Percentiles rank a stretch among this genome's conserved stretches.
These are phyloP conservation scores for Suhomyces wounanorum DNA, from an alignment of 1,139 yeast genomes.

Conservation along the genomic window DNA sequence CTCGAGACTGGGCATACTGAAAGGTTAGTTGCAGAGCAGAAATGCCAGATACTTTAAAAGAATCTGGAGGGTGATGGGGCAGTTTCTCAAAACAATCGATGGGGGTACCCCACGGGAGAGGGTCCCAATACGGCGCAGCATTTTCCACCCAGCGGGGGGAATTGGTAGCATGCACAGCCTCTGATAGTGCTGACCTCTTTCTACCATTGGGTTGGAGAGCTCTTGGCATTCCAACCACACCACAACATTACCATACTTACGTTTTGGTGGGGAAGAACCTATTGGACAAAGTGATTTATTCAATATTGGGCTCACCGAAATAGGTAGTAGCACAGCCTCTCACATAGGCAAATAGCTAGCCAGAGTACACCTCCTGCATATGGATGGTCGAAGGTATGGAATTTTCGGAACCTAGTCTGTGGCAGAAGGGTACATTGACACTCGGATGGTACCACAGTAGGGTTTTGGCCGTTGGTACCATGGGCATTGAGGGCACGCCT, in stretches of 20 bases:
- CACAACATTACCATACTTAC: not conserved
- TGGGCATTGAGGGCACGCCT: not conserved
- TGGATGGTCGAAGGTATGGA: not conserved
- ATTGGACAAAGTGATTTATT: not conserved
- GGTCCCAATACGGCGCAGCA: not conserved
- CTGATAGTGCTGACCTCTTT: not conserved
- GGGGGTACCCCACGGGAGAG: not conserved
- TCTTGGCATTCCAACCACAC: not conserved
- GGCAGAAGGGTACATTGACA: not conserved
- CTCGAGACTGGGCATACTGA: constrained; percentile 15
- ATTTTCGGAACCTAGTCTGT: not conserved
- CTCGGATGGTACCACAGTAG: not conserved
- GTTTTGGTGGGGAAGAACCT: not conserved
- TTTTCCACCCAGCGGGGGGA: not conserved
- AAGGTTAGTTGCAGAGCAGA: not conserved
- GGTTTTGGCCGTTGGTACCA: not conserved
- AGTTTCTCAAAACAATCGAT: not conserved
- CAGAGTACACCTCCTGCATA: not conserved
- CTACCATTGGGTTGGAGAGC: not conserved
- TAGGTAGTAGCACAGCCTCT: not conserved
- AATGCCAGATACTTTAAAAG: not conserved
- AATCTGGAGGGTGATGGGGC: not conserved
- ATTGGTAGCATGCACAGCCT: not conserved
- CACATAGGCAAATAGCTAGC: not conserved
- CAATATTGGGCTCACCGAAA: not conserved